Percentiles rank a stretch among this genome's conserved stretches.
Evolutionary conservation across 257 asterid genomes (phyloP).

Genomic region (Hygrophila difformis): DNA sequence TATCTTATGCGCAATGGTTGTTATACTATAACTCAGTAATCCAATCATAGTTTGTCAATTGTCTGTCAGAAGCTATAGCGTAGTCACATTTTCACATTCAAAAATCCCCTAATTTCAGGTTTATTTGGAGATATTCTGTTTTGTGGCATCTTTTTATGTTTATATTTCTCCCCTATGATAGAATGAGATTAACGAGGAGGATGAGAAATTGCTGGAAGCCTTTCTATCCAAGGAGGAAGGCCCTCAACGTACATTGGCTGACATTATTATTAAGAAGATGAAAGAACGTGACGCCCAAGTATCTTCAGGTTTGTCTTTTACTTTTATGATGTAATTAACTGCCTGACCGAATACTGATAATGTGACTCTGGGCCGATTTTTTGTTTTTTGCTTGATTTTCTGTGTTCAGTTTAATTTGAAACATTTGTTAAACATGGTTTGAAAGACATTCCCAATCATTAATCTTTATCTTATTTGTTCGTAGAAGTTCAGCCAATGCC

Average conservation of each 20-base stretch:
- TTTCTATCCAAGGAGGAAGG: slow-evolving; percentile 52
- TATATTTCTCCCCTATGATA: slow-evolving; percentile 13
- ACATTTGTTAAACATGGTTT: too few species aligned
- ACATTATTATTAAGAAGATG: slow-evolving; percentile 57
- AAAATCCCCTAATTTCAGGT: too few species aligned
- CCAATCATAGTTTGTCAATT: too few species aligned
- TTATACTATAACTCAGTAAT: too few species aligned
- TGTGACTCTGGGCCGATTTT: too few species aligned
- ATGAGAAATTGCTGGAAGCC: slow-evolving; percentile 60
- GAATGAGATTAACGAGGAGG: slow-evolving; percentile 68
- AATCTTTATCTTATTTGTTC: slow-evolving; percentile 9
- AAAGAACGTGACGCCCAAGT: slow-evolving; percentile 69
- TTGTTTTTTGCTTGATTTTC: neutral
- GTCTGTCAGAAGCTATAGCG: too few species aligned
- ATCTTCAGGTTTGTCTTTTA: slow-evolving; percentile 52
- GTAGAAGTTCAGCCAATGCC: slow-evolving; percentile 55
- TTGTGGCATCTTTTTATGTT: neutral
- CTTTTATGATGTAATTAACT: neutral
- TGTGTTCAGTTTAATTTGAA: neutral
- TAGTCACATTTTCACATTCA: too few species aligned
- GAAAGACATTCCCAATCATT: too few species aligned
- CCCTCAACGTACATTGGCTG: slow-evolving; percentile 79
- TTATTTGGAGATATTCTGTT: too few species aligned
- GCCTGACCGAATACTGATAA: neutral
- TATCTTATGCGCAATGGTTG: too few species aligned